Conservation (phyloP, 2,329 filamentous ascomycete genomes). For the Graphilbum fragrans region DNA sequence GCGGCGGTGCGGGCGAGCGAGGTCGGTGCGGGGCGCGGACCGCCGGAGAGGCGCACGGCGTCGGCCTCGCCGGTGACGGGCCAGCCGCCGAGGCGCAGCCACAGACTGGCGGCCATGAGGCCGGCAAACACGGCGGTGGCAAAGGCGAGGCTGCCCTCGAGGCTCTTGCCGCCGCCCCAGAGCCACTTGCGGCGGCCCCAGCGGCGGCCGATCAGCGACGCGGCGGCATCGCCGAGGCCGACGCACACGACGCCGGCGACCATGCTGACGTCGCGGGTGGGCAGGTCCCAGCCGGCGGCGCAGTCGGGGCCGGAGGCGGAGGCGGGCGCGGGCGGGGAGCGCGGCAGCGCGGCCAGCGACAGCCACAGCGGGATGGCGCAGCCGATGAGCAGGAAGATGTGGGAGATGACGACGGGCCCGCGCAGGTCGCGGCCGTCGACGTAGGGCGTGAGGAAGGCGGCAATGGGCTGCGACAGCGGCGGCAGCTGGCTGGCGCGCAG, state of each 20-base stretch:
- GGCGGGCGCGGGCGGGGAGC: constrained; percentile 15
- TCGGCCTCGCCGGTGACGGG: constrained; percentile 45
- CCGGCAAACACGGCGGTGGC: constrained; percentile 66
- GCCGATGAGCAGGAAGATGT: constrained; percentile 90
- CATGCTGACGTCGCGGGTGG: constrained; percentile 71
- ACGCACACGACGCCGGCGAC: constrained; percentile 87
- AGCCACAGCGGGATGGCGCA: constrained; percentile 94
- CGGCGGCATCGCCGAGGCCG: constrained; percentile 87
- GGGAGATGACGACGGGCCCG: constrained; percentile 87
- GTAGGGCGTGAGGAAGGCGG: constrained; percentile 80
- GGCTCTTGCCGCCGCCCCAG: constrained; percentile 91
- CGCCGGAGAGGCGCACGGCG: background rate
- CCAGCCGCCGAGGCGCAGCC: constrained; percentile 70
- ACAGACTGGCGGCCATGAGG: constrained; percentile 55
- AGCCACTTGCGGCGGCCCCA: constrained; percentile 86
- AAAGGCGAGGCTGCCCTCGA: constrained; percentile 81
- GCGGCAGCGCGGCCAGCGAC: constrained; percentile 57
- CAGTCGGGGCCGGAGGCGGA: background rate
- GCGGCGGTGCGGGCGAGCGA: constrained; percentile 5
- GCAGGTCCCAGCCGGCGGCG: constrained; percentile 52
- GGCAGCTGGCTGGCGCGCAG: constrained; percentile 85
- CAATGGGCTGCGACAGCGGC: constrained; percentile 75
- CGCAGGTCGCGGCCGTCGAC: constrained; percentile 88
- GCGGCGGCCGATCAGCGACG: constrained; percentile 76
- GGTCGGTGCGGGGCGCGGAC: background rate